phyloP scores from a whole-genome alignment of 2,329 filamentous ascomycete species.

The Xylariaceae sp. region DNA sequence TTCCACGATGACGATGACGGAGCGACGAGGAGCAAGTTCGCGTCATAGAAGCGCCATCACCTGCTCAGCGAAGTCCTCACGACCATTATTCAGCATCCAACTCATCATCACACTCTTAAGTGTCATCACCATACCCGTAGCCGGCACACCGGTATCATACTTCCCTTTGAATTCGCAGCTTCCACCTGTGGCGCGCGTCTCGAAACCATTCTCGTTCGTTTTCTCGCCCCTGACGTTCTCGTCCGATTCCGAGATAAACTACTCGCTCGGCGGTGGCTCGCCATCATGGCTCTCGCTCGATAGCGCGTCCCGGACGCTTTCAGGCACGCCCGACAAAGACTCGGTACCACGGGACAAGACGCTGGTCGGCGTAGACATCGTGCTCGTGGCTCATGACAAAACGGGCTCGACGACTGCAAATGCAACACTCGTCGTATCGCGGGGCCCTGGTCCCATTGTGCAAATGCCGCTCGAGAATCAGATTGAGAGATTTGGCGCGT shows the following conservation, averaged over 20 bases:
- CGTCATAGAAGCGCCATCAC: constrained; percentile 4
- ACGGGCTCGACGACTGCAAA: constrained; percentile 58
- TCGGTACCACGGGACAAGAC: constrained; percentile 33
- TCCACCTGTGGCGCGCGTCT: constrained; percentile 68
- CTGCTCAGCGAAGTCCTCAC: neutral
- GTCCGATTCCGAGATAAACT: constrained; percentile 55
- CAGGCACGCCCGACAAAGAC: constrained; percentile 56
- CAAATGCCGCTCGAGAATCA: constrained; percentile 53
- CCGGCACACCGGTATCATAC: constrained; percentile 39
- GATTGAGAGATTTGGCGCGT: constrained; percentile 51
- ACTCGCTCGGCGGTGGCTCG: constrained; percentile 54
- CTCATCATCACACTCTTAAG: constrained; percentile 21
- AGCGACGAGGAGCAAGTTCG: constrained; percentile 8
- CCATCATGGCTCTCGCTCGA: constrained; percentile 74
- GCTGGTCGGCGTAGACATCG: constrained; percentile 55
- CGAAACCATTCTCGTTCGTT: constrained; percentile 60
- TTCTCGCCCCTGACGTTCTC: constrained; percentile 71
- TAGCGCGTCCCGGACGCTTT: constrained; percentile 56
- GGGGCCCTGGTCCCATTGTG: constrained; percentile 48
- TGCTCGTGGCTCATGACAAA: constrained; percentile 63
- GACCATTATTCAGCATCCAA: neutral
- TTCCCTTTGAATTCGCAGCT: constrained; percentile 84
- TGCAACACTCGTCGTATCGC: constrained; percentile 66
- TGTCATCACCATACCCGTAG: constrained; percentile 25
- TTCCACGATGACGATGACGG: constrained; percentile 9